phyloP scores from a whole-genome alignment of 2,329 filamentous ascomycete species.

The Epichloe brachyelytri region DNA sequence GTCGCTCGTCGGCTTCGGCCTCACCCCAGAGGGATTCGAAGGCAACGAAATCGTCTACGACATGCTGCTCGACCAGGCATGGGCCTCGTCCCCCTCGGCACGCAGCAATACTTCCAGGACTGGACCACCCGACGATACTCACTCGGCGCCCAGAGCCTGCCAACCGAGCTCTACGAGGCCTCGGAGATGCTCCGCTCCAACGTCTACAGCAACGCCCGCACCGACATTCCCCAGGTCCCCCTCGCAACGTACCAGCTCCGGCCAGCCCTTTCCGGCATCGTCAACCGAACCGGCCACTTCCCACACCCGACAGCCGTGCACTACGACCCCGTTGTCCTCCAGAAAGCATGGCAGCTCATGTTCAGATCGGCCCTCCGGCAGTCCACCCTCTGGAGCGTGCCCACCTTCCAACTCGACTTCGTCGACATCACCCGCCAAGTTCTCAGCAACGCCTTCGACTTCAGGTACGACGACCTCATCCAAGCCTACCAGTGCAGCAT shows the following conservation, averaged over 20 bases:
- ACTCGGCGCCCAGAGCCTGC: conserved; percentile 11
- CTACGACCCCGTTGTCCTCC: conserved; percentile 26
- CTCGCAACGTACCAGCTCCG: conserved; percentile 33
- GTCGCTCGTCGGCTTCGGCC: conserved; percentile 33
- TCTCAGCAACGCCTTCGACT: conserved; percentile 31
- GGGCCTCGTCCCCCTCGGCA: conserved; percentile 30
- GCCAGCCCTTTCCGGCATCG: conserved; percentile 27
- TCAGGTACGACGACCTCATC: conserved; percentile 24
- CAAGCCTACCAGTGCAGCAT: conserved; percentile 12
- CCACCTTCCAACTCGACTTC: conserved; percentile 32
- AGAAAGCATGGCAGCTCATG: conserved; percentile 26
- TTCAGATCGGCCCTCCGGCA: conserved; percentile 21
- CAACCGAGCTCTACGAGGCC: conserved; percentile 24
- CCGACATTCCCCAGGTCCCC: conserved; percentile 25
- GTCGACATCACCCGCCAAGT: conserved; percentile 37
- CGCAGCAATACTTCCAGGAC: conserved; percentile 28
- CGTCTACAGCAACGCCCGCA: conserved; percentile 36
- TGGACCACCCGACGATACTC: conserved; percentile 33
- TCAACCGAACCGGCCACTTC: conserved; percentile 24
- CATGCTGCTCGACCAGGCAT: conserved; percentile 37
- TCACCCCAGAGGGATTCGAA: conserved; percentile 36
- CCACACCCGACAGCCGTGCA: conserved; percentile 25
- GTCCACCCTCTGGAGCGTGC: conserved; percentile 24
- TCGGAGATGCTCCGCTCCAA: conserved; percentile 32
- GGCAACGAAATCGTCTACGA: conserved; percentile 41